phyloP scores from a whole-genome alignment of 2,329 filamentous ascomycete genomes.

The Colletotrichum tamarilloi region DNA sequence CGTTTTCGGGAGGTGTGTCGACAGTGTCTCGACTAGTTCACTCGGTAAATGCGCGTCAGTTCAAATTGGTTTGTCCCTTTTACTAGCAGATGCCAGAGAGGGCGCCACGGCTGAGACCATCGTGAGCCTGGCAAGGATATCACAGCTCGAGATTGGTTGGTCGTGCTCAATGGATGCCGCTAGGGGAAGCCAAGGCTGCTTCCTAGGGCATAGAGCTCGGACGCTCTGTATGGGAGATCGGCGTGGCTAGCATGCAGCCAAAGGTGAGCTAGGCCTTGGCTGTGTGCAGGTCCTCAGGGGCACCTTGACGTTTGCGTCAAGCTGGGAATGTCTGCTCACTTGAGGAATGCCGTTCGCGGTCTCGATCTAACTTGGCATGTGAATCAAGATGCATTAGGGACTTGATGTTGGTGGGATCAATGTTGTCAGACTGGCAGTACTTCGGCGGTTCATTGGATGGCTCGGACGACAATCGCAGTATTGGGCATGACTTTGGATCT shows the following conservation, averaged over 20 bases:
- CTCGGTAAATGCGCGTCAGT: neutral
- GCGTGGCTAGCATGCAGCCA: neutral
- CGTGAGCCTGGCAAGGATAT: neutral
- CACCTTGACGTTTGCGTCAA: slow-evolving; percentile 13
- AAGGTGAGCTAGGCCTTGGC: slow-evolving; percentile 7
- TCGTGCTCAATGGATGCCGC: neutral
- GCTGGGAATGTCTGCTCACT: neutral
- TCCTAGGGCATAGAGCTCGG: slow-evolving; percentile 4
- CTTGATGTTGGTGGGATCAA: neutral
- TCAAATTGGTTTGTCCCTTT: neutral
- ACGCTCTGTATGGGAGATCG: neutral
- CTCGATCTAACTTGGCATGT: neutral
- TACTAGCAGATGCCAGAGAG: neutral
- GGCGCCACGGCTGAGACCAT: neutral
- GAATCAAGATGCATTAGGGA: neutral
- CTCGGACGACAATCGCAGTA: neutral
- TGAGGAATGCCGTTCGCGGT: slow-evolving; percentile 4
- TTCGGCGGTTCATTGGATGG: neutral
- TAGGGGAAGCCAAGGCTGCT: neutral
- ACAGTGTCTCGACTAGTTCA: neutral
- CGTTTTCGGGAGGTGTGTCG: neutral
- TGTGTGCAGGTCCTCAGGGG: slow-evolving; percentile 14
- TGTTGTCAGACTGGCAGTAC: neutral
- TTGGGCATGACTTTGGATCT: neutral
- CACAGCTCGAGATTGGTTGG: neutral